phyloP scores from a whole-genome alignment of 768 basidiomycete genomes.

The Mycena galopus region DNA sequence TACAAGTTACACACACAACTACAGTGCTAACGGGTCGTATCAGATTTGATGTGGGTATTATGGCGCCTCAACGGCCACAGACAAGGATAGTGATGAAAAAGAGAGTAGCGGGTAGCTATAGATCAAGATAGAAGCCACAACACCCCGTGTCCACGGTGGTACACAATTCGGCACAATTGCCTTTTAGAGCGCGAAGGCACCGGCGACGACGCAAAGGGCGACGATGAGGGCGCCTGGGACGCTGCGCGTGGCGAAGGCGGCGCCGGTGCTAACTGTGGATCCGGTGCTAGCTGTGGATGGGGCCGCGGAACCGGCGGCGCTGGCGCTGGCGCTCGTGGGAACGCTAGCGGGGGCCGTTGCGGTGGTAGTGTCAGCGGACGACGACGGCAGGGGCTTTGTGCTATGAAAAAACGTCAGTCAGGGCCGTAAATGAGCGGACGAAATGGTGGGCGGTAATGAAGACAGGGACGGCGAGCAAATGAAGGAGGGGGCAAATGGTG shows the following conservation, averaged over 20 bases:
- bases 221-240: slow-evolving; percentile 19
- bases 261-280: slow-evolving; percentile 3
- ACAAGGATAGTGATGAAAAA: slow-evolving; percentile 16
- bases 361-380: not conserved
- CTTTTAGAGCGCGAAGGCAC: slow-evolving; percentile 27
- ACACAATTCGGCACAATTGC: no score
- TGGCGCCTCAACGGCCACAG: slow-evolving; percentile 26
- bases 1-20: slow-evolving; percentile 9
- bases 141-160: no score
- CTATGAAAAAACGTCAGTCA: not conserved
- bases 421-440: not conserved
- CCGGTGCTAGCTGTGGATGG: slow-evolving; percentile 4
- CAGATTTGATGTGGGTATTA: slow-evolving; percentile 25
- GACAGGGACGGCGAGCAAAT: not conserved
- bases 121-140: not conserved
- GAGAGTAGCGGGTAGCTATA: slow-evolving; percentile 9
- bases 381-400: slow-evolving; percentile 2
- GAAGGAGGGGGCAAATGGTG: not conserved
- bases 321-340: not conserved
- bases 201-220: slow-evolving; percentile 25
- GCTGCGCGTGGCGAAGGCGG: slow-evolving; percentile 6
- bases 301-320: not conserved
- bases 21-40: not conserved
- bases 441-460: not conserved
- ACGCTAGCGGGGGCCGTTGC: not conserved